Percentiles rank a stretch among this genome's conserved stretches.
Conservation (phyloP, 2,329 filamentous ascomycete species). For the Drechmeria coniospora region DNA sequence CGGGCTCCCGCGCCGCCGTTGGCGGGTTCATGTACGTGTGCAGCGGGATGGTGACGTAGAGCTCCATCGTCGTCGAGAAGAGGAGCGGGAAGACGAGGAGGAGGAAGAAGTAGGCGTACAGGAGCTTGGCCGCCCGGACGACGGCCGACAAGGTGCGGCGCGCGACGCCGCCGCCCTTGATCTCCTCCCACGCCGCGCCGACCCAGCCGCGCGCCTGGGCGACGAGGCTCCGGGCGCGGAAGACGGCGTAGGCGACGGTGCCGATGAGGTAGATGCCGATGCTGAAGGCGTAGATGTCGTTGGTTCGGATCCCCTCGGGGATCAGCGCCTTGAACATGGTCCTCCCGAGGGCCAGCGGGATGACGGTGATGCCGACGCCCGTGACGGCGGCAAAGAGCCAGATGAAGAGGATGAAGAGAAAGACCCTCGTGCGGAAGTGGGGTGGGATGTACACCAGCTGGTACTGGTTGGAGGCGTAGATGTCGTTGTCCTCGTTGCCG, state of each 20-base stretch:
- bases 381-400: slow-evolving; percentile 88
- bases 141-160: slow-evolving; percentile 12
- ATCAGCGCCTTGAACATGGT: slow-evolving; percentile 59
- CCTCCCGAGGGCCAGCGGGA: slow-evolving; percentile 76
- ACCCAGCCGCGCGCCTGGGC: slow-evolving; percentile 16
- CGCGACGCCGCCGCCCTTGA: slow-evolving; percentile 9
- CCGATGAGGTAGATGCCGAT: slow-evolving; percentile 75
- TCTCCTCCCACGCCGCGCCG: slow-evolving; percentile 7
- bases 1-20: slow-evolving; percentile 12
- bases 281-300: slow-evolving; percentile 94
- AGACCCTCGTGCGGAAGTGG: slow-evolving; percentile 64
- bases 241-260: slow-evolving; percentile 43
- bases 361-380: slow-evolving; percentile 70
- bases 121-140: slow-evolving; percentile 28
- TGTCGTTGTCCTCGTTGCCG: slow-evolving; percentile 33
- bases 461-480: slow-evolving; percentile 46
- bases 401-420: slow-evolving; percentile 73
- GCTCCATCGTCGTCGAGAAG: slow-evolving; percentile 65
- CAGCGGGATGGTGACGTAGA: slow-evolving; percentile 77
- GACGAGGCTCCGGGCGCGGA: slow-evolving; percentile 31
- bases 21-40: slow-evolving; percentile 55
- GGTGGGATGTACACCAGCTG: slow-evolving; percentile 71
- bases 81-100: slow-evolving; percentile 68
- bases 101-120: slow-evolving; percentile 64
- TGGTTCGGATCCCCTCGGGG: slow-evolving; percentile 58